These are phyloP conservation scores for Dactylellina leptospora DNA, from an alignment of 2,329 filamentous ascomycete genomes.

Conservation along the genomic window DNA sequence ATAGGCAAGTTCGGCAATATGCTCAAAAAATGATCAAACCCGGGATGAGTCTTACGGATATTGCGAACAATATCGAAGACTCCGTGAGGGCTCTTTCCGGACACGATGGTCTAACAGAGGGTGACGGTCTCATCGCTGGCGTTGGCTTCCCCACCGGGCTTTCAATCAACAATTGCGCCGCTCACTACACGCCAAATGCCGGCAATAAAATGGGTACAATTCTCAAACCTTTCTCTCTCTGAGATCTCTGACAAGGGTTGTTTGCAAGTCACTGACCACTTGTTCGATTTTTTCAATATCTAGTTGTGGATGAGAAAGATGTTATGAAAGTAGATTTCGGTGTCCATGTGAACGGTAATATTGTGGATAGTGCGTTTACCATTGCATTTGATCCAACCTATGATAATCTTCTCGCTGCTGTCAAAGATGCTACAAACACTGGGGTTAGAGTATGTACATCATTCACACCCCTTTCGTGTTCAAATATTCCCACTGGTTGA, in stretches of 20 bases:
- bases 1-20: constrained; percentile 85
- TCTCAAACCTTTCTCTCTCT: neutral
- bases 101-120: constrained; percentile 78
- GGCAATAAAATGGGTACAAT: constrained; percentile 73
- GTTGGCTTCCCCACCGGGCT: constrained; percentile 89
- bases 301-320: constrained; percentile 70
- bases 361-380: constrained; percentile 77
- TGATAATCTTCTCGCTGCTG: constrained; percentile 72
- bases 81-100: constrained; percentile 79
- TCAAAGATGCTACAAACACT: constrained; percentile 74
- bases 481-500: neutral
- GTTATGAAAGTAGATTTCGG: constrained; percentile 80
- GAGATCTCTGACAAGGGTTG: neutral
- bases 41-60: constrained; percentile 80
- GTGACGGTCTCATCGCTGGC: constrained; percentile 78
- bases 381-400: constrained; percentile 74
- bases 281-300: no score
- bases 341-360: constrained; percentile 74
- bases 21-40: constrained; percentile 82
- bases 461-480: no score
- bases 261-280: no score
- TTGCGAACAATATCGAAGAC: constrained; percentile 87
- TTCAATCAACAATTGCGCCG: constrained; percentile 83
- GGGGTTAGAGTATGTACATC: constrained; percentile 72
- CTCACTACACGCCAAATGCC: constrained; percentile 86